A percentile compares a stretch with the other conserved stretches of the same genome.
These are phyloP conservation scores for Phaeomoniella chlamydospora DNA, from an alignment of 2,329 filamentous ascomycete genomes.

Conservation along the genomic window DNA sequence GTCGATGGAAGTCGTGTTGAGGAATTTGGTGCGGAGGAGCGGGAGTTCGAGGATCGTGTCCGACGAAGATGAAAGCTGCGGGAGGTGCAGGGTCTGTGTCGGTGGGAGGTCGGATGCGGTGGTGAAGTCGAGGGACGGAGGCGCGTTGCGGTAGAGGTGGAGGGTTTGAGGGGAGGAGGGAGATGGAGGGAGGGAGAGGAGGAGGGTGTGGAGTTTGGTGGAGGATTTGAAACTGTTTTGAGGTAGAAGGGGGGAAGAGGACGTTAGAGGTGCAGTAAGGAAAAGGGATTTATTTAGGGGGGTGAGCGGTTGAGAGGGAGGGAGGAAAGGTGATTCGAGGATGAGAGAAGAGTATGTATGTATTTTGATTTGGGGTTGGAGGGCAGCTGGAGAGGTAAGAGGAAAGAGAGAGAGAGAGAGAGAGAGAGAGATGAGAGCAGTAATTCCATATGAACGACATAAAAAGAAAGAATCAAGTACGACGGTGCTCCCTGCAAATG, in stretches of 20 bases:
- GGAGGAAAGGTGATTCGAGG: not conserved
- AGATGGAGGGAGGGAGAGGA: slow-evolving; percentile 65
- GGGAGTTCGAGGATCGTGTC: slow-evolving; percentile 71
- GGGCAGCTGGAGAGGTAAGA: not conserved
- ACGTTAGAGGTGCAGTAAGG: no score
- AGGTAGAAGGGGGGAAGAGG: no score
- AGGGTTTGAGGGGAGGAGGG: slow-evolving; percentile 64
- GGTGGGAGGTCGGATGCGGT: slow-evolving; percentile 54
- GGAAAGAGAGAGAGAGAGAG: not conserved
- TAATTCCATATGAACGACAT: not conserved
- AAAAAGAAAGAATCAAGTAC: not conserved
- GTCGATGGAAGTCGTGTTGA: slow-evolving; percentile 64
- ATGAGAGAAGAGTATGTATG: not conserved
- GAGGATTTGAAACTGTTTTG: slow-evolving; percentile 84
- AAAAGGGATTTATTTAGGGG: no score
- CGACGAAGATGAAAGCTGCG: slow-evolving; percentile 17
- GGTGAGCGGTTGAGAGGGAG: not conserved
- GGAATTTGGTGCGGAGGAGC: slow-evolving; percentile 79
- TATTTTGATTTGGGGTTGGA: no score
- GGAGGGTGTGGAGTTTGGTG: slow-evolving; percentile 78
- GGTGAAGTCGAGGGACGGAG: slow-evolving; percentile 75
- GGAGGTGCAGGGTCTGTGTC: slow-evolving; percentile 61
- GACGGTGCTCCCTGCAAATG: no score
- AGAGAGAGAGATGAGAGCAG: not conserved
- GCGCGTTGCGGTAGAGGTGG: slow-evolving; percentile 75